phyloP scores from a whole-genome alignment of 805 yeast species.

The Grigorovia jiainica region DNA sequence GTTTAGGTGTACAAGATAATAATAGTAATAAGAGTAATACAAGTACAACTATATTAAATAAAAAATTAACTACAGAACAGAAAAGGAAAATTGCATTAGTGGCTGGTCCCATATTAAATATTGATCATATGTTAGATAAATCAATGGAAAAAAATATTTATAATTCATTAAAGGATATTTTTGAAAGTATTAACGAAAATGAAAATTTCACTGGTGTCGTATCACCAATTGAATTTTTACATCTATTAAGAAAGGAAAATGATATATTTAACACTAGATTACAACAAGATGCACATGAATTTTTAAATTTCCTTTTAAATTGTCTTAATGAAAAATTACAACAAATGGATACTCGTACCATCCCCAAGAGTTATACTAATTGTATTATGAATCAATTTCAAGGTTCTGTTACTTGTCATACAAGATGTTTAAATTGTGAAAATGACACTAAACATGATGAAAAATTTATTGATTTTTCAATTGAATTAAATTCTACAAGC shows the following conservation, averaged over 20 bases:
- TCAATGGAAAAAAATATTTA: constrained; percentile 37
- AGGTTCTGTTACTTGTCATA: constrained; percentile 78
- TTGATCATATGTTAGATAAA: constrained; percentile 50
- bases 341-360: neutral
- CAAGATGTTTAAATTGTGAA: constrained; percentile 86
- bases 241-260: constrained; percentile 70
- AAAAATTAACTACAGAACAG: constrained; percentile 42
- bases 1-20: too few relatives aligned
- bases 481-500: constrained; percentile 78
- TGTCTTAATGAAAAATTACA: constrained; percentile 43
- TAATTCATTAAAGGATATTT: constrained; percentile 71
- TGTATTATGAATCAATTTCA: constrained; percentile 68
- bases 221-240: constrained; percentile 67
- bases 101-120: constrained; percentile 74
- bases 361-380: constrained; percentile 18
- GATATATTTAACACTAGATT: constrained; percentile 77
- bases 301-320: constrained; percentile 77
- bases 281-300: constrained; percentile 99
- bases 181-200: constrained; percentile 73
- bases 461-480: constrained; percentile 73
- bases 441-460: constrained; percentile 74
- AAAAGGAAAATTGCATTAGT: constrained; percentile 69
- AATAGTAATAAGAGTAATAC: neutral
- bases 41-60: neutral
- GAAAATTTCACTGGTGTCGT: constrained; percentile 67